A percentile compares a stretch with the other conserved stretches of the same genome.
These are phyloP conservation scores for Aspergillus floridensis DNA, from an alignment of 2,329 filamentous ascomycete genomes.

Conservation along the genomic window DNA sequence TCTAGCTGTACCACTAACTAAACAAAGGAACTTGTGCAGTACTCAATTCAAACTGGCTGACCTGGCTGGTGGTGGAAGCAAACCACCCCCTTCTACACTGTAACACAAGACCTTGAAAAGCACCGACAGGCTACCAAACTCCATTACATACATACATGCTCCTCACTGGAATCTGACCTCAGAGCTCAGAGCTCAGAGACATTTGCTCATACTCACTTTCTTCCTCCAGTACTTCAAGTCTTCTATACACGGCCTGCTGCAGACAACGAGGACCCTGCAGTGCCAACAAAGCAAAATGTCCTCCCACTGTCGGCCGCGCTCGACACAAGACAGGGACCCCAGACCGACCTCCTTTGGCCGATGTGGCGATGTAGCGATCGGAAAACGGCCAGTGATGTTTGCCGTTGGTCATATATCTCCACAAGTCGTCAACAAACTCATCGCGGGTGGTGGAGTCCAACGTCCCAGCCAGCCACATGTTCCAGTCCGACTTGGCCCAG, in stretches of 20 bases:
- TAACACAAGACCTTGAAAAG: not conserved
- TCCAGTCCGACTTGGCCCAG: conserved; percentile 48
- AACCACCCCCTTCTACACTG: not conserved
- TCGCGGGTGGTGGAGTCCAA: conserved; percentile 28
- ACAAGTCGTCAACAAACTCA: conserved; percentile 42
- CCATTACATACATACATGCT: not conserved
- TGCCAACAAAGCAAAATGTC: conserved; percentile 44
- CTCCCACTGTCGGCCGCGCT: conserved; percentile 44
- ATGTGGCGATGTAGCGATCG: conserved; percentile 42
- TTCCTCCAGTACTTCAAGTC: not conserved
- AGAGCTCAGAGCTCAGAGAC: conserved; percentile 17
- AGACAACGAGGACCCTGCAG: conserved; percentile 32
- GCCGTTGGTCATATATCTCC: conserved; percentile 43
- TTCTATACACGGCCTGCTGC: conserved; percentile 13
- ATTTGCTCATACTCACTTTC: not conserved
- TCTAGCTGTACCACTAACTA: not conserved
- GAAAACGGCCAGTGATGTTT: conserved; percentile 46
- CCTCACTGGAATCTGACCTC: not conserved
- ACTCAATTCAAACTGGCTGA: not conserved
- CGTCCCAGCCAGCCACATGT: conserved; percentile 43
- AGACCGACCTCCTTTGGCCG: conserved; percentile 29
- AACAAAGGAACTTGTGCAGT: not conserved
- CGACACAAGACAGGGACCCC: conserved; percentile 35
- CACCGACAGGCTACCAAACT: not conserved
- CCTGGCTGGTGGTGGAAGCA: not conserved